Evolutionary conservation across 345 rosid species (phyloP).

Genomic region (Clarkia xantiana): DNA sequence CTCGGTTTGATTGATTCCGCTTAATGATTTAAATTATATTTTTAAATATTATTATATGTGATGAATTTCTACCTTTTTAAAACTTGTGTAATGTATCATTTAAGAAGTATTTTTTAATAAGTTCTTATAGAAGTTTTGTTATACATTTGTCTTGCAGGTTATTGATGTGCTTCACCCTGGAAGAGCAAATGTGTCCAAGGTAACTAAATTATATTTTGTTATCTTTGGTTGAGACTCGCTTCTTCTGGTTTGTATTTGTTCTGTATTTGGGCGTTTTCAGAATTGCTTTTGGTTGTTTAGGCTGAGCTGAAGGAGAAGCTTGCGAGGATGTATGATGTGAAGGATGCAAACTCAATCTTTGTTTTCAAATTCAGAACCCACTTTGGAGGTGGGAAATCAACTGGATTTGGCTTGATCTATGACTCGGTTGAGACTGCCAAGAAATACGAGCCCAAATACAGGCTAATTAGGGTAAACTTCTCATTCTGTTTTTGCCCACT

Average conservation of each 20-base stretch:
- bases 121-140: neutral
- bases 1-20: too few species aligned
- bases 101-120: too few species aligned
- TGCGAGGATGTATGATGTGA: conserved; percentile 42
- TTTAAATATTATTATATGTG: too few species aligned
- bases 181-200: conserved; percentile 64
- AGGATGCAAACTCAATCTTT: conserved; percentile 45
- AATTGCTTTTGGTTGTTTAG: conserved; percentile 9
- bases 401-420: conserved; percentile 57
- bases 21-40: too few species aligned
- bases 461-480: conserved; percentile 50
- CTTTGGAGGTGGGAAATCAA: conserved; percentile 71
- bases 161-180: conserved; percentile 73
- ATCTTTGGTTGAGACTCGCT: neutral
- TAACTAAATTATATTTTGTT: conserved; percentile 3
- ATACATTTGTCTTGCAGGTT: conserved; percentile 18
- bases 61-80: too few species aligned
- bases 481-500: neutral
- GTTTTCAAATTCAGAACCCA: conserved; percentile 64
- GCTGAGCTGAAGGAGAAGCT: conserved; percentile 57
- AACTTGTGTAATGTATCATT: too few species aligned
- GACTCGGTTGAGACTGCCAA: conserved; percentile 50
- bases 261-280: neutral
- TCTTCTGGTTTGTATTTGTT: neutral
- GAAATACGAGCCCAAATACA: conserved; percentile 60